Conservation (phyloP, 2,329 filamentous ascomycete genomes). For the Neofusicoccum kwambonambiense region DNA sequence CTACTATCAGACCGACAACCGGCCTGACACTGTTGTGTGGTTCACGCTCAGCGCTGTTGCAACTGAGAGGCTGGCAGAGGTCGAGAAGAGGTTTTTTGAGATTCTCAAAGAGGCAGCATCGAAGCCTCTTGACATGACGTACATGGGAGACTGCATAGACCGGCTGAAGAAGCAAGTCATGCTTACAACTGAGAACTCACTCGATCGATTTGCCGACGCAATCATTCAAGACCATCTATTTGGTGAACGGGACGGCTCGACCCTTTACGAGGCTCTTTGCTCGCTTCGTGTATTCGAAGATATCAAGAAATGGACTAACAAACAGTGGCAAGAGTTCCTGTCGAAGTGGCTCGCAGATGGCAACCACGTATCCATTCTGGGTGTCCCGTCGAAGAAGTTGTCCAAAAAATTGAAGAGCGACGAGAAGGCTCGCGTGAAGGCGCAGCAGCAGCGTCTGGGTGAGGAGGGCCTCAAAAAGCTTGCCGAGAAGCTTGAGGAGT, state of each 20-base stretch:
- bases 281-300: constrained; percentile 58
- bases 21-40: constrained; percentile 80
- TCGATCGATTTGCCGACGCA: constrained; percentile 76
- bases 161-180: constrained; percentile 79
- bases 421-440: constrained; percentile 74
- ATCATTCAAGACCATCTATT: constrained; percentile 93
- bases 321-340: constrained; percentile 79
- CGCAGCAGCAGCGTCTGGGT: constrained; percentile 76
- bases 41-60: constrained; percentile 84
- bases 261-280: constrained; percentile 41
- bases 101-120: constrained; percentile 77
- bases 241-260: constrained; percentile 74
- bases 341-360: constrained; percentile 83
- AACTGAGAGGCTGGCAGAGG: constrained; percentile 77
- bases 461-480: constrained; percentile 76
- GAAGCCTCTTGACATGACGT: constrained; percentile 83
- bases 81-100: constrained; percentile 82
- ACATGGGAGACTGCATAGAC: constrained; percentile 82
- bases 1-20: constrained; percentile 72
- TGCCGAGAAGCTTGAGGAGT: constrained; percentile 71
- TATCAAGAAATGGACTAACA: constrained; percentile 76
- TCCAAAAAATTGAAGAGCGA: constrained; percentile 78
- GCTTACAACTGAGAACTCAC: constrained; percentile 77
- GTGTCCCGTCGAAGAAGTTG: constrained; percentile 77
- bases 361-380: constrained; percentile 82